Conservation (phyloP, 2,329 filamentous ascomycete species). For the Epichloe elymi region DNA sequence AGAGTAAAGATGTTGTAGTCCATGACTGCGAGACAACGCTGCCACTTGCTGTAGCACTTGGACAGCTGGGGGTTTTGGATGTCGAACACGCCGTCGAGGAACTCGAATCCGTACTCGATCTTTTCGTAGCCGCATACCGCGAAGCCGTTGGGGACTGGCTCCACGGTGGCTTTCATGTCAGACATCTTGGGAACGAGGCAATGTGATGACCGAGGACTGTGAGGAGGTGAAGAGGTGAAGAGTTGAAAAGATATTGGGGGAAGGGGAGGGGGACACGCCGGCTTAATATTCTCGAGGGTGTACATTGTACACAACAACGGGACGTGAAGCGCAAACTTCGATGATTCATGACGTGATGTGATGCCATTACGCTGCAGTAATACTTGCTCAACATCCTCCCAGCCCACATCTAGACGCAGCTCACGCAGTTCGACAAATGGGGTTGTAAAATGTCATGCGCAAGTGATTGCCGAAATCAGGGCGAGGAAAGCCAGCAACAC, state of each 20-base stretch:
- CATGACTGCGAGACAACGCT: constrained; percentile 53
- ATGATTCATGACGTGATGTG: too few relatives aligned
- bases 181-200: constrained; percentile 36
- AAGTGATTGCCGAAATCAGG: too few relatives aligned
- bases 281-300: too few relatives aligned
- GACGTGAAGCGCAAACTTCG: too few relatives aligned
- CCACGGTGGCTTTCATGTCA: constrained; percentile 53
- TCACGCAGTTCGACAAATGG: neutral
- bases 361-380: neutral
- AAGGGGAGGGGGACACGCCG: too few relatives aligned
- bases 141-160: constrained; percentile 51
- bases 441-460: neutral
- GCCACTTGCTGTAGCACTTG: constrained; percentile 51
- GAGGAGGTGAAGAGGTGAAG: neutral
- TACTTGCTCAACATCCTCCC: neutral
- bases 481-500: too few relatives aligned
- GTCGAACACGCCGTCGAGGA: constrained; percentile 57
- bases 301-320: too few relatives aligned
- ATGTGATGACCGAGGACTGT: constrained; percentile 10
- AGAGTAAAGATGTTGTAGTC: constrained; percentile 58
- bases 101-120: constrained; percentile 64
- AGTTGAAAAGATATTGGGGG: neutral
- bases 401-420: neutral
- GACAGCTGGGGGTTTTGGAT: constrained; percentile 46
- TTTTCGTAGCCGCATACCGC: constrained; percentile 63